Conservation (phyloP, 2,329 filamentous ascomycete species). For the Botryotinia convoluta region DNA sequence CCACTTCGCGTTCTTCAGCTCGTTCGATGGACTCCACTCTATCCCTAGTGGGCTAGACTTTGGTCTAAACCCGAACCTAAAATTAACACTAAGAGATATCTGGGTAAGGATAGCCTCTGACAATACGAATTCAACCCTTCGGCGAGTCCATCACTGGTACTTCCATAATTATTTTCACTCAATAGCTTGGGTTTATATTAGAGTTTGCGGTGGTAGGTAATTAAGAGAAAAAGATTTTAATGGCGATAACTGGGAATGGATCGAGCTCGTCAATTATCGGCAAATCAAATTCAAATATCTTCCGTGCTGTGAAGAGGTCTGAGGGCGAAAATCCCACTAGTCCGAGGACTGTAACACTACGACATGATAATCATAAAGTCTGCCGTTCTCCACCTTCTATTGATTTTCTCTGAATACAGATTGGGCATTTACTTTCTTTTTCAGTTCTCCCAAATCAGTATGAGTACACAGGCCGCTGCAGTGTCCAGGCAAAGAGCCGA, state of each 20-base stretch:
- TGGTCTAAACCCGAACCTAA: background rate
- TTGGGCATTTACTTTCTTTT: background rate
- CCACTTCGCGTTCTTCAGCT: background rate
- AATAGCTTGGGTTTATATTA: background rate
- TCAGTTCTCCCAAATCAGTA: background rate
- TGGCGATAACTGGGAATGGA: background rate
- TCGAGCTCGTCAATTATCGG: background rate
- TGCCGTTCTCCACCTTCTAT: conserved; percentile 7
- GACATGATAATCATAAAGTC: background rate
- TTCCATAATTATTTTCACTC: background rate
- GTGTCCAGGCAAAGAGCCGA: conserved; percentile 7
- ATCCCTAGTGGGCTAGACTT: background rate
- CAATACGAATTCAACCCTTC: background rate
- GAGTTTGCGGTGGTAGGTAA: background rate
- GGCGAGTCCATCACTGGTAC: background rate
- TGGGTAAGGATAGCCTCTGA: background rate
- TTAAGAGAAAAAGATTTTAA: background rate
- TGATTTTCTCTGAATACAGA: background rate
- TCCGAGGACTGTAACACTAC: background rate
- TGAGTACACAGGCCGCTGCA: conserved; percentile 12
- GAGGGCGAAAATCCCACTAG: background rate
- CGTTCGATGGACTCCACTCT: background rate
- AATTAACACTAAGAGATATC: background rate
- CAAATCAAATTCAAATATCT: background rate
- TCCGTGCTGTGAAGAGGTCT: conserved; percentile 8